phyloP scores from a whole-genome alignment of 441 rosid genomes.

The Gossypium aridum region DNA sequence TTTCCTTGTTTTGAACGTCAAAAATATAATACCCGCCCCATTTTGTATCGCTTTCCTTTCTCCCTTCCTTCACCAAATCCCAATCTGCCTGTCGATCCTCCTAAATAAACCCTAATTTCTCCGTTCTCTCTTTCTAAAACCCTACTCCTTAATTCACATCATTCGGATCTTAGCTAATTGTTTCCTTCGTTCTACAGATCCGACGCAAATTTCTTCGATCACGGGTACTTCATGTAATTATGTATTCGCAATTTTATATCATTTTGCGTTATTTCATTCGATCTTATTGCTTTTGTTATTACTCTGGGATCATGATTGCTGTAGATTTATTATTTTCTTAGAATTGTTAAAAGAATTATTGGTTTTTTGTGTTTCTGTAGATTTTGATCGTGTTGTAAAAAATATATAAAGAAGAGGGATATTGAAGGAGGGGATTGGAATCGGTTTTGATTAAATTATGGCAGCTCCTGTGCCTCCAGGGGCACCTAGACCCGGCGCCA shows the following conservation, averaged over 20 bases:
- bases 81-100: not conserved
- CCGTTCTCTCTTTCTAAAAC: constrained; percentile 15
- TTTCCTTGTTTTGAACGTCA: no score
- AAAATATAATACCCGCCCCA: no score
- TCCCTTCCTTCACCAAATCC: not conserved
- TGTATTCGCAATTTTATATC: not conserved
- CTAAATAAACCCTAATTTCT: constrained; percentile 1
- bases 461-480: constrained; percentile 87
- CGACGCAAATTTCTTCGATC: constrained; percentile 9
- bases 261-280: not conserved
- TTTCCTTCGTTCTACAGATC: constrained; percentile 18
- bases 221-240: constrained; percentile 13
- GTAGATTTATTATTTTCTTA: not conserved
- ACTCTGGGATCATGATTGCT: not conserved
- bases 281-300: not conserved
- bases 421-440: constrained; percentile 7
- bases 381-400: constrained; percentile 6
- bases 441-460: constrained; percentile 39
- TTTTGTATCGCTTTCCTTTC: not conserved
- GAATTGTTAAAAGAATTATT: not conserved
- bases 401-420: not conserved
- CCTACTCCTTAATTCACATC: constrained; percentile 3
- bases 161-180: constrained; percentile 19
- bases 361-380: constrained; percentile 1
- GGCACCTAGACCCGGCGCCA: constrained; percentile 59